These are phyloP conservation scores for Simplicillium aogashimaense DNA, from an alignment of 2,329 filamentous ascomycete species.

Conservation along the genomic window DNA sequence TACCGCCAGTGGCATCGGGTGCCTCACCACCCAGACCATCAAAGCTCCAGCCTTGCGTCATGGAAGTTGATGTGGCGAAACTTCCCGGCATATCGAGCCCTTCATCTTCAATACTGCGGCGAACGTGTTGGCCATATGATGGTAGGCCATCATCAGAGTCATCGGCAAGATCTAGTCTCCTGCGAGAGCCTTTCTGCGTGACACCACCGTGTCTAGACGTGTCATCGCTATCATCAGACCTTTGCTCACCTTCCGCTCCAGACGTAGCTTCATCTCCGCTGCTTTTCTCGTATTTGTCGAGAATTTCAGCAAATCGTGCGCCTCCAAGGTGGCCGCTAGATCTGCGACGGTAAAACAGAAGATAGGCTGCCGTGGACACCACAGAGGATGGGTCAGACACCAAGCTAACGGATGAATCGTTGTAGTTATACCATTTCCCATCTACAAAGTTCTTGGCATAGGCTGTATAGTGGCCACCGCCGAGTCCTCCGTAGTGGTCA, in stretches of 20 bases:
- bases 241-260: constrained; percentile 25
- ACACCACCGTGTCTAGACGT: constrained; percentile 8
- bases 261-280: constrained; percentile 35
- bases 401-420: constrained; percentile 67
- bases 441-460: constrained; percentile 89
- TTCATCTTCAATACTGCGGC: constrained; percentile 39
- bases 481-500: constrained; percentile 87
- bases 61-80: constrained; percentile 1
- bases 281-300: constrained; percentile 49
- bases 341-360: constrained; percentile 90
- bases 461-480: constrained; percentile 93
- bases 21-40: constrained; percentile 20
- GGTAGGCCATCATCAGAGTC: constrained; percentile 20
- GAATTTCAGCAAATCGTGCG: constrained; percentile 59
- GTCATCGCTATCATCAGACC: no score
- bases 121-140: constrained; percentile 23
- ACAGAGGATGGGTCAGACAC: constrained; percentile 50
- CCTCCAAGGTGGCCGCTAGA: constrained; percentile 71
- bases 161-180: constrained; percentile 9
- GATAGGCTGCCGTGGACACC: constrained; percentile 72
- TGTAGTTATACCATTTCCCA: constrained; percentile 89
- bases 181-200: constrained; percentile 4
- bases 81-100: constrained; percentile 18
- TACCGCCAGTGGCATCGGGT: constrained; percentile 21
- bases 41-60: constrained; percentile 38